These are phyloP conservation scores for Fusarium pseudonygamai DNA, from an alignment of 2,329 filamentous ascomycete species.

Conservation along the genomic window DNA sequence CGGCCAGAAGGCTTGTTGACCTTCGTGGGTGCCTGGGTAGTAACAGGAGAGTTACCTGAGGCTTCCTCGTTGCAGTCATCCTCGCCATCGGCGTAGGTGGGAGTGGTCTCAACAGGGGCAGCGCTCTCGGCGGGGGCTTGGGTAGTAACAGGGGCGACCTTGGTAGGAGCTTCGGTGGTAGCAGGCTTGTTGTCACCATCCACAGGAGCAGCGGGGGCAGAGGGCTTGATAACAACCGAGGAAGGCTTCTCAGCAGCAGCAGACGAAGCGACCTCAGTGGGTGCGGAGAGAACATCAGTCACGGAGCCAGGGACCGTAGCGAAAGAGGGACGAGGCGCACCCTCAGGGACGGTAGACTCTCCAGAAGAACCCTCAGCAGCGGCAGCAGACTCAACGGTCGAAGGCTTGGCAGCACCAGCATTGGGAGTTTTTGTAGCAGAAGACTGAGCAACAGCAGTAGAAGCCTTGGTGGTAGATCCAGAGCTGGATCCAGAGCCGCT, in stretches of 20 bases:
- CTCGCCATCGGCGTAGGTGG: background rate
- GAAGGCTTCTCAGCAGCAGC: slow-evolving; percentile 8
- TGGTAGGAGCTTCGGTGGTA: background rate
- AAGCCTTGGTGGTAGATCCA: background rate
- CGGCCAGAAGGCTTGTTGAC: slow-evolving; percentile 20
- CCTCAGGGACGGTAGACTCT: slow-evolving; percentile 6
- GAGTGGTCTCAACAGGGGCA: background rate
- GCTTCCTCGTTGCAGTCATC: slow-evolving; percentile 21
- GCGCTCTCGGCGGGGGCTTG: background rate
- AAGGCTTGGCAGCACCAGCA: slow-evolving; percentile 13
- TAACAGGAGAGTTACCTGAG: background rate
- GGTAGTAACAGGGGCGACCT: background rate
- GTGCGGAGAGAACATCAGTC: slow-evolving; percentile 22
- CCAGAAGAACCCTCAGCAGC: slow-evolving; percentile 1
- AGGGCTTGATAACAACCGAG: slow-evolving; percentile 12
- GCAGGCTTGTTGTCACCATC: background rate
- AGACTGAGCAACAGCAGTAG: slow-evolving; percentile 10
- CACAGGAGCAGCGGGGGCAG: background rate
- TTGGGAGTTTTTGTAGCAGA: slow-evolving; percentile 18
- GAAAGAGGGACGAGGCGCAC: slow-evolving; percentile 35
- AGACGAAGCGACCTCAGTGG: background rate
- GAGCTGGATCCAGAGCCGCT: slow-evolving; percentile 8
- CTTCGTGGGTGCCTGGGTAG: slow-evolving; percentile 3
- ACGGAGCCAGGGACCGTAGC: slow-evolving; percentile 19
- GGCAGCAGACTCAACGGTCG: slow-evolving; percentile 2